Base-by-base conservation (phyloP, 495 filamentous ascomycete genomes). In the Penicillium macrosclerotiorum region DNA sequence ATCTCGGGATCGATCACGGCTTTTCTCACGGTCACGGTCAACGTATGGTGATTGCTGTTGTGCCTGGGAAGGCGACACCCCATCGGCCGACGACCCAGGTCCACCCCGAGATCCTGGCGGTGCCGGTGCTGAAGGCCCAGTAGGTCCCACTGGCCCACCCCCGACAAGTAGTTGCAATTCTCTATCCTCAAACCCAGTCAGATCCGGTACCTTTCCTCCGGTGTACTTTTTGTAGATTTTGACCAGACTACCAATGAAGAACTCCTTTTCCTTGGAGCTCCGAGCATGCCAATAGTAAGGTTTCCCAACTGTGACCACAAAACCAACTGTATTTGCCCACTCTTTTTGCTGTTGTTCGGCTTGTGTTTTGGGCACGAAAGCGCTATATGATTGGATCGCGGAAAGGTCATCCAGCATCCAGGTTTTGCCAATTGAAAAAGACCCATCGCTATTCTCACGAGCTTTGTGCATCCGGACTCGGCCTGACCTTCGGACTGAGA, bases 161-260 rank as follows among this genome's bases (percentile, higher is more conserved):
- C 80, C 85, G 32, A 82, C 55, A 27, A 95, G 74, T 30, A 79
- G 69, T 47, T 92, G 89, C 22, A 82, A 76, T 65, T 96, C 90
- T 30, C 77, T 81, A 25, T 83, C 74, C 54, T 86, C 86, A 63
- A 97, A 97, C 6, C 91, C 92, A 33, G 80, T 75, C 13, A 98
- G 69, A 26, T 81, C 78, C 16, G 93, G 93, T 17, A 84, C 66
- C 47, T 81, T 86, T 8, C 94, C 93, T 19, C 88, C 86, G 8
- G 94, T 97, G 60, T 96, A 98, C 60, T 96, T 97, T 46, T 80
- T 84, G 62, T 86, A 98, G 27, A 98, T 96, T 68, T 96, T 97
- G 47, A 96, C 79, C 49, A 96, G 64, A 58, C 89, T 95, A 19
- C 85, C 87, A 58, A 97, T 94, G 64, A 98, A 98, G 69, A 95